Evolutionary conservation across 371 early-diverging fungal genomes (phyloP).

Genomic region (Phascolomyces articulosus): DNA sequence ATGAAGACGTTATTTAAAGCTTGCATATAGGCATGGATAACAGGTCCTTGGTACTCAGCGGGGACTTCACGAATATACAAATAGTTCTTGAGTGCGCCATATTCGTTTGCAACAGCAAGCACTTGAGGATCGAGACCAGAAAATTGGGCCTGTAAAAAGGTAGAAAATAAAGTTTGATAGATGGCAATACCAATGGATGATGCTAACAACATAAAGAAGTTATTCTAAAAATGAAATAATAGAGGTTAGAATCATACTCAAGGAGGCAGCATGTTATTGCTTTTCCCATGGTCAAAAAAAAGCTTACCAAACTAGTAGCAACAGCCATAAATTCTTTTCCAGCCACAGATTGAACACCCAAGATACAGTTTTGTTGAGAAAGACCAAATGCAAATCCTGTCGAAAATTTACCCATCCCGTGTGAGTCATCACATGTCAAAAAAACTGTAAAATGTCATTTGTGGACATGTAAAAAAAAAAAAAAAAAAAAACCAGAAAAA

Average conservation of each 20-base stretch:
- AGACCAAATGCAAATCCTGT: slow-evolving; percentile 59
- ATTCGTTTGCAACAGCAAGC: slow-evolving; percentile 24
- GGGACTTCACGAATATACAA: slow-evolving; percentile 38
- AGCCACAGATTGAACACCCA: slow-evolving; percentile 62
- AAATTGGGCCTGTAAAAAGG: slow-evolving; percentile 28
- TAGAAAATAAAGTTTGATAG: slow-evolving; percentile 36
- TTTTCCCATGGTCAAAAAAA: too few species aligned
- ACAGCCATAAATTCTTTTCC: slow-evolving; percentile 60
- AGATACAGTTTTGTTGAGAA: slow-evolving; percentile 62
- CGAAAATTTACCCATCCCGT: neutral
- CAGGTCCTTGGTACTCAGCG: slow-evolving; percentile 29
- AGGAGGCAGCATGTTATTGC: too few species aligned
- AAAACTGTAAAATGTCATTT: neutral
- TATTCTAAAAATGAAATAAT: slow-evolving; percentile 8
- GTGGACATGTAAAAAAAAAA: neutral
- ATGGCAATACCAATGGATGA: slow-evolving; percentile 45
- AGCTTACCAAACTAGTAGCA: slow-evolving; percentile 55
- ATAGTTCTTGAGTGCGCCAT: slow-evolving; percentile 40
- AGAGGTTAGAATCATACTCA: too few species aligned
- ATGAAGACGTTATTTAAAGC: slow-evolving; percentile 64
- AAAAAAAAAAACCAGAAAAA: neutral
- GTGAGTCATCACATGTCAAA: neutral
- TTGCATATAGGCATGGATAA: slow-evolving; percentile 60
- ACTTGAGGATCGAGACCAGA: slow-evolving; percentile 18
- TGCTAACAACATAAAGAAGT: slow-evolving; percentile 48